Conservation (phyloP, 2,329 filamentous ascomycete species). For the Cladosporium sp. region DNA sequence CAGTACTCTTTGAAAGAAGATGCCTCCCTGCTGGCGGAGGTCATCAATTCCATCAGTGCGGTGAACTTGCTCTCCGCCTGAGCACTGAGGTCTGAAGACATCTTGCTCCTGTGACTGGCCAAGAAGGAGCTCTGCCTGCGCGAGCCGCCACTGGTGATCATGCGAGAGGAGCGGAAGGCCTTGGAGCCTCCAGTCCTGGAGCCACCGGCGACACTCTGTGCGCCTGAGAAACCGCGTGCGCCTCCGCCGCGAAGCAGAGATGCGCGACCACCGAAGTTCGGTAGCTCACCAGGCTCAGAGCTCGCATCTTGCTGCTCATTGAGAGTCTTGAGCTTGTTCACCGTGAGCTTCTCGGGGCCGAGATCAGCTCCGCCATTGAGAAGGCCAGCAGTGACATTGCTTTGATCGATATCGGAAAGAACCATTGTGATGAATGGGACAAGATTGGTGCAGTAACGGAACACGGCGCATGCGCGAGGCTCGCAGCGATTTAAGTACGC, state of each 20-base stretch:
- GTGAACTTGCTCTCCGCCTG: constrained; percentile 29
- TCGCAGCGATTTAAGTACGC: background rate
- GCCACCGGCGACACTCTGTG: constrained; percentile 1
- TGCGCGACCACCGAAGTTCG: constrained; percentile 11
- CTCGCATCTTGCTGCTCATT: constrained; percentile 16
- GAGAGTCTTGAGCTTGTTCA: constrained; percentile 17
- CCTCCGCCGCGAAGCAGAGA: constrained; percentile 3
- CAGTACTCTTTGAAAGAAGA: constrained; percentile 27
- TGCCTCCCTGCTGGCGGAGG: constrained; percentile 25
- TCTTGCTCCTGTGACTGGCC: constrained; percentile 22
- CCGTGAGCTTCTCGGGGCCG: constrained; percentile 21
- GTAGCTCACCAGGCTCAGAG: constrained; percentile 17
- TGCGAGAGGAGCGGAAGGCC: constrained; percentile 14
- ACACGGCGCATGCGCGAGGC: background rate
- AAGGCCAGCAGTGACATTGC: constrained; percentile 3
- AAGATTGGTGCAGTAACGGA: background rate
- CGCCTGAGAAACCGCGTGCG: constrained; percentile 5
- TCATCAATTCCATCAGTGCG: constrained; percentile 28
- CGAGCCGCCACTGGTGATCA: constrained; percentile 16
- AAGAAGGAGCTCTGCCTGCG: constrained; percentile 22
- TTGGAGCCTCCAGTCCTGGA: background rate
- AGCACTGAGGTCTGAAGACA: constrained; percentile 24
- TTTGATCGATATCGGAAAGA: constrained; percentile 6
- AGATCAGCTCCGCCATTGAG: constrained; percentile 4
- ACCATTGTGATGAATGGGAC: background rate